Base-by-base conservation (phyloP, 2,329 filamentous ascomycete genomes). In the Drechslerella dactyloides region DNA sequence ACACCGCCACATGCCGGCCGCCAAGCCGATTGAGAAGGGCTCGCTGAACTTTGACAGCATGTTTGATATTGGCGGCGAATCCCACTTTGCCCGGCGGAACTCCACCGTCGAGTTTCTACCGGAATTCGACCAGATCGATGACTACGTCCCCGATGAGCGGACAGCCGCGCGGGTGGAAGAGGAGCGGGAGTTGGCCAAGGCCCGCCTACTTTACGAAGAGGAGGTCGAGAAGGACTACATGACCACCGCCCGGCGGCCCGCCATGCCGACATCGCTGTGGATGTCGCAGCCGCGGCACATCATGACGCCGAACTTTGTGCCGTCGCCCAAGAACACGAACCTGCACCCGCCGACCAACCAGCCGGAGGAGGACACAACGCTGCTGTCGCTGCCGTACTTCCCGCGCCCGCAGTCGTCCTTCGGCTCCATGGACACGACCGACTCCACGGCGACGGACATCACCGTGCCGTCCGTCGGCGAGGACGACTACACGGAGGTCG, bases 121-220 rank as follows among this genome's bases (percentile, higher is more conserved):
- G 10, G 68, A 72, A 24, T 72, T 65, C 27, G 68, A 72, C 24
- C 68, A 72, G 54, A 72, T 72, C 40, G 68, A 72, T 40, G 68
- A 72, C 35, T 72, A 72, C 24, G 51, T 72, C 48, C 68, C 68
- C 21, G 68, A 72, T 15, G 68, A 72, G 19, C 50, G 68, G 42
- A 72, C 68, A 37, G 52, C 55, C 40, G 60, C 60, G 30, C 59
- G 68, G 24, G 21, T 72, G 44, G 68, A 72, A 53, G 68, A 72
- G 33, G 68, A 72, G 48, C 60, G 68, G 30, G 68, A 72, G 33
- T 40, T 72, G 42, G 68, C 64, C 40, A 65, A 62, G 23, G 68
- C 68, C 4, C 54, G 68, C 27, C 60, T 72, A 7, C 51, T 72
- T 1, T 72, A 60, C 46, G 68, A 72, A 44, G 37, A 72, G 51